Base-by-base conservation (phyloP, 176 grass and related monocot genomes). In the Themeda triandra region DNA sequence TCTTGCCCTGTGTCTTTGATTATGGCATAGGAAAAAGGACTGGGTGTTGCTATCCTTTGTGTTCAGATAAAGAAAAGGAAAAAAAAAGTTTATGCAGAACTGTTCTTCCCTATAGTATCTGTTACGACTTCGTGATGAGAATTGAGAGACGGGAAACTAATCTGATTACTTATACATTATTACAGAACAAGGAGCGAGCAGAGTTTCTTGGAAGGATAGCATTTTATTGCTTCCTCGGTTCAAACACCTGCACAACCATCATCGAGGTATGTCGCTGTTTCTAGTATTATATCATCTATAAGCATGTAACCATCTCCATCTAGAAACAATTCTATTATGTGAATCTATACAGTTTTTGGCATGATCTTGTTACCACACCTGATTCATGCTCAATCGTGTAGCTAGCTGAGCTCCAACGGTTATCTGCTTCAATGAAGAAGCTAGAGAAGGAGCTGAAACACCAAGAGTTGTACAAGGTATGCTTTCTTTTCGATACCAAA, bases 111-210 rank as follows among this genome's bases (percentile, higher is more conserved):
- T 48, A 28, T 3, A 49, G 11, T n/a, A 67, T 14, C 41, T 10
- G 24, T 4, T 45, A 14, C 28, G 14, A 56, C 8, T 54, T 71
- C n/a, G 48, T 39, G 42, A 10, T 75, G 74, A 41, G 21, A 70
- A 73, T 31, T 0, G 17, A 33, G 29, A 27, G 1, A 81, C 31
- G 18, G 2, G 2, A 45, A 69, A n/a, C 11, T 69, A 54, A 31
- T 75, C 53, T 4, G 41, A 63, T 19, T 81, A 2, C 71, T 79
- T 79, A 13, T 58, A n/a, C 19, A 54, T 77, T 77, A 37, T n/a
- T n/a, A n/a, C 69, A 94, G 92, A 94, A 94, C 78, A 94, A 94
- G 88, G 92, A 94, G 82, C 87, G 90, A 36, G 89, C 90, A 0
- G 92, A 94, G 36, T 86, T 94, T 3, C 88, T 94, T 13, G 64